A percentile compares a stretch with the other conserved stretches of the same genome.
These are phyloP conservation scores for Penicillium riverlandense DNA, from an alignment of 495 filamentous ascomycete species.

Conservation along the genomic window DNA sequence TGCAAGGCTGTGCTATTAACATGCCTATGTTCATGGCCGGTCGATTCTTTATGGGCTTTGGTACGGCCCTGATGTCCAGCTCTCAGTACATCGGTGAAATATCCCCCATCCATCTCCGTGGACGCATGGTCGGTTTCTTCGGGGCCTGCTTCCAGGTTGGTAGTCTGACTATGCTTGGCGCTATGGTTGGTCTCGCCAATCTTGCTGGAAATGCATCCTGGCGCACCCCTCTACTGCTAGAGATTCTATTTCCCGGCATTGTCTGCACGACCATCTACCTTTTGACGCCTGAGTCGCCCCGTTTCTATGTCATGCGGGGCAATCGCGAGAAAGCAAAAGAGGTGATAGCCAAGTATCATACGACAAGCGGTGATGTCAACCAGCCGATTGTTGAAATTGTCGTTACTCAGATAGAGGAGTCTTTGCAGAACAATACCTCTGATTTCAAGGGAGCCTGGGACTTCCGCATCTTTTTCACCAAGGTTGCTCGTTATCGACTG, in stretches of 20 bases:
- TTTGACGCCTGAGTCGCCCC: constrained; percentile 33
- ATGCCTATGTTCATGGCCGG: constrained; percentile 32
- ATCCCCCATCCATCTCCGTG: constrained; percentile 34
- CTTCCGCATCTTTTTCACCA: constrained; percentile 31
- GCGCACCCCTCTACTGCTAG: constrained; percentile 31
- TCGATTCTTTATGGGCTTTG: constrained; percentile 36
- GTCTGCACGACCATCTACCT: constrained; percentile 31
- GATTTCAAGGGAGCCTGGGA: constrained; percentile 27
- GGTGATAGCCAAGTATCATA: constrained; percentile 31
- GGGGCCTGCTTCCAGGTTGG: constrained; percentile 38
- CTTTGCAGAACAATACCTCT: constrained; percentile 20
- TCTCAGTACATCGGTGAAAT: constrained; percentile 40
- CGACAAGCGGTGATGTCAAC: constrained; percentile 26
- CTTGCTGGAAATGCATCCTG: constrained; percentile 22
- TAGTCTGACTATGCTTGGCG: constrained; percentile 26
- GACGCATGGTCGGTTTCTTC: constrained; percentile 37
- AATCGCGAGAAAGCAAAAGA: constrained; percentile 25
- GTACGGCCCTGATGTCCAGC: constrained; percentile 28
- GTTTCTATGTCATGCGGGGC: constrained; percentile 33
- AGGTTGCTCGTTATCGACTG: constrained; percentile 26
- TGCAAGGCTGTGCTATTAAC: constrained; percentile 28
- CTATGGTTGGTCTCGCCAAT: constrained; percentile 28
- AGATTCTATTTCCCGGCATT: constrained; percentile 30
- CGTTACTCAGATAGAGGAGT: constrained; percentile 34
- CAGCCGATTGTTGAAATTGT: constrained; percentile 32